Evolutionary conservation across 2,329 filamentous ascomycete species (phyloP).

Genomic region (Scedosporium dehoogii): DNA sequence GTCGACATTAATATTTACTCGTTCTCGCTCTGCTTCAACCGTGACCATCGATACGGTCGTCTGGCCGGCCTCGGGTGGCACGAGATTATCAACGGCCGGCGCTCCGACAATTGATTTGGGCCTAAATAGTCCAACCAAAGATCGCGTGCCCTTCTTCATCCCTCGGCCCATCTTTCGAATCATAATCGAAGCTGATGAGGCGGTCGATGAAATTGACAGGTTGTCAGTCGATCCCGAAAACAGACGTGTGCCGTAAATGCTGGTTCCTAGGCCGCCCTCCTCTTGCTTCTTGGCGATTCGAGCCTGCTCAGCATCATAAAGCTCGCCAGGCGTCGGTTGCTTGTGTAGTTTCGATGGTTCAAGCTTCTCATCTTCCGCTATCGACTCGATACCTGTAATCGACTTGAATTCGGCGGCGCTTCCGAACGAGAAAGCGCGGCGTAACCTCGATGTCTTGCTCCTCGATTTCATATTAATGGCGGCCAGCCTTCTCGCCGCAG

Average conservation of each 20-base stretch:
- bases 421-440: conserved; percentile 92
- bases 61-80: conserved; percentile 54
- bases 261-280: conserved; percentile 80
- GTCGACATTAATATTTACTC: conserved; percentile 65
- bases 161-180: conserved; percentile 97
- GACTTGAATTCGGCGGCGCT: conserved; percentile 84
- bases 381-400: conserved; percentile 54
- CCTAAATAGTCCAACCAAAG: conserved; percentile 85
- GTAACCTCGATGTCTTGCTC: conserved; percentile 76
- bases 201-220: conserved; percentile 80
- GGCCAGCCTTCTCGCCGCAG: conserved; percentile 74
- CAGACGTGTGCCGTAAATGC: conserved; percentile 81
- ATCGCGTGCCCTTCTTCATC: conserved; percentile 90
- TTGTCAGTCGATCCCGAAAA: conserved; percentile 93
- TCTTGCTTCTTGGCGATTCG: conserved; percentile 90
- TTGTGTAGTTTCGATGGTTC: conserved; percentile 52
- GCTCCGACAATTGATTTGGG: conserved; percentile 85
- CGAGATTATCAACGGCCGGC: conserved; percentile 56
- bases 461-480: conserved; percentile 79
- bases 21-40: conserved; percentile 84
- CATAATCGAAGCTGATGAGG: conserved; percentile 85
- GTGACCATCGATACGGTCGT: conserved; percentile 93
- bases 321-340: conserved; percentile 50
- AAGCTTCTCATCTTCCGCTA: conserved; percentile 20
- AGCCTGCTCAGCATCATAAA: conserved; percentile 78